Evolutionary conservation across 805 yeast species (phyloP).

Genomic region (Pichia insulana): DNA sequence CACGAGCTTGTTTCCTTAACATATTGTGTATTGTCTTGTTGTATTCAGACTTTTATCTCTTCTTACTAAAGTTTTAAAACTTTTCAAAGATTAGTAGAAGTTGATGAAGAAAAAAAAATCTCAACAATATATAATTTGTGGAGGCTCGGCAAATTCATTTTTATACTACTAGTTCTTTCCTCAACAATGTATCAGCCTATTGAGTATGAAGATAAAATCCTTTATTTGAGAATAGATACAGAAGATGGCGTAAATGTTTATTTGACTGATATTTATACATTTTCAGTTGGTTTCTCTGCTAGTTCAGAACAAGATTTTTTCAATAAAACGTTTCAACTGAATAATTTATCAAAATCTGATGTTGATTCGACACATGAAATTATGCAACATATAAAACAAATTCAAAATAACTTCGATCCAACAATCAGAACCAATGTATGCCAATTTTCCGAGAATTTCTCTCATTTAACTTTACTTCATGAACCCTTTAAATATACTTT

Average conservation of each 20-base stretch:
- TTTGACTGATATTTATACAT: background rate
- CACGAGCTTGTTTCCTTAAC: constrained; percentile 93
- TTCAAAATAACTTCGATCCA: background rate
- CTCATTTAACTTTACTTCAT: background rate
- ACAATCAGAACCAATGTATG: background rate
- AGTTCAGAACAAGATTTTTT: background rate
- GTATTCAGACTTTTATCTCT: background rate
- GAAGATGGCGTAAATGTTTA: background rate
- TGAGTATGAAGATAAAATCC: background rate
- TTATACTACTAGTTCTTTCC: background rate
- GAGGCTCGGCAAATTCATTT: background rate
- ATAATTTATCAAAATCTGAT: constrained; percentile 2
- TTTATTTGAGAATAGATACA: background rate
- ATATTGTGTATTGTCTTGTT: constrained; percentile 18
- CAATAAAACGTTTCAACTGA: background rate
- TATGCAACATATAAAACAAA: background rate
- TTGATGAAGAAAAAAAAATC: too few relatives aligned
- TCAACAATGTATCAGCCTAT: background rate
- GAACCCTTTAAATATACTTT: background rate
- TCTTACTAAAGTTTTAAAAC: background rate
- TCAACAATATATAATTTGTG: too few relatives aligned
- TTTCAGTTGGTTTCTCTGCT: background rate
- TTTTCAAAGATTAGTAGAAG: background rate
- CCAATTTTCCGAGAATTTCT: background rate
- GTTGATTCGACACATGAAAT: background rate